Percentiles rank a stretch among this genome's conserved stretches.
These are phyloP conservation scores for Podospora conica DNA, from an alignment of 495 filamentous ascomycete genomes.

Conservation along the genomic window DNA sequence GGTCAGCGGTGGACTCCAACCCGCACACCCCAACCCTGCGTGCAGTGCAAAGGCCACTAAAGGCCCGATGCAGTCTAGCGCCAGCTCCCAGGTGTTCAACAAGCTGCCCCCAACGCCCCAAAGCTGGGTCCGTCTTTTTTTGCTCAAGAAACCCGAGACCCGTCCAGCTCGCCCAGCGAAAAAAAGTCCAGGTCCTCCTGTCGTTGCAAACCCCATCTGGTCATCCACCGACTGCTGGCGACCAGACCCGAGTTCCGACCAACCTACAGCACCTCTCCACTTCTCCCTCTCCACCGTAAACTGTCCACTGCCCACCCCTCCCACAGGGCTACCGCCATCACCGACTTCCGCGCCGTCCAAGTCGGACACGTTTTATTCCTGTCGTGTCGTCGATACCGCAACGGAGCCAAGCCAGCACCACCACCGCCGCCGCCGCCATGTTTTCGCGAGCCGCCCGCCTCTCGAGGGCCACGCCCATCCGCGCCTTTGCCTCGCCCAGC, in stretches of 20 bases:
- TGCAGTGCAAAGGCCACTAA: neutral
- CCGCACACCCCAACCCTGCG: neutral
- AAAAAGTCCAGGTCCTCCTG: neutral
- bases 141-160: neutral
- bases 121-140: neutral
- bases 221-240: neutral
- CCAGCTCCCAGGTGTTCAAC: conserved; percentile 2
- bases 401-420: neutral
- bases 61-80: neutral
- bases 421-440: conserved; percentile 36
- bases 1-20: neutral
- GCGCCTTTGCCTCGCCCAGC: conserved; percentile 47
- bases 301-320: too few species aligned
- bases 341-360: neutral
- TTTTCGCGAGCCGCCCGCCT: conserved; percentile 48
- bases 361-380: neutral
- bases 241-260: neutral
- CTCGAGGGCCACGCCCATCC: conserved; percentile 39
- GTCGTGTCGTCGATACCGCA: neutral
- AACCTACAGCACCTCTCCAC: neutral
- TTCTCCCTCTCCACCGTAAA: neutral
- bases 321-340: neutral
- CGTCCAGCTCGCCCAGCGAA: neutral
- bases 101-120: neutral
- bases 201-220: neutral